Base-by-base conservation (phyloP, 2,329 filamentous ascomycete genomes). In the Cyphellophora attinorum region DNA sequence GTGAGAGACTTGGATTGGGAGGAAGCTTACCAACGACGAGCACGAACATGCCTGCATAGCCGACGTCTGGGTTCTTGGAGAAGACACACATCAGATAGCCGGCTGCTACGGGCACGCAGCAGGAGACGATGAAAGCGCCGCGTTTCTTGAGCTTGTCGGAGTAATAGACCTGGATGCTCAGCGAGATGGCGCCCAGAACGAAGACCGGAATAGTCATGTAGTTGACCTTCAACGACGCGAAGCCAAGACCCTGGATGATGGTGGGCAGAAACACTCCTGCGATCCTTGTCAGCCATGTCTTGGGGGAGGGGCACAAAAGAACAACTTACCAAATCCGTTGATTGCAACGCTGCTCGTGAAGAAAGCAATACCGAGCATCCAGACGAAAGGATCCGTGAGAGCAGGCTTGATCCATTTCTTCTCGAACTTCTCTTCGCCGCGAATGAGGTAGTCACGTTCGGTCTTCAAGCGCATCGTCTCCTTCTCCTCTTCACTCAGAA, bases 141-240 rank as follows among this genome's bases (percentile, higher is more conserved):
- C 58, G 52, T 27, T 47, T 48, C 17, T 48, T 45, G 11, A 54
- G 28, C 10, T 46, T 51, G 41, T 61, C 59, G 2, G 59, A 60
- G 15, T 27, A 37, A 13, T 33, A 42, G 27, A 30, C 36, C 16
- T 39, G 32, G 16, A 30, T 30, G 17, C 15, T n/a, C 4, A 42
- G 23, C n/a, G 39, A 39, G 5, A 33, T 31, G 1, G 62, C 67
- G 3, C 65, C 69, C 39, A 65, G 62, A 11, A 70, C 50, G 44
- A 71, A 75, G 11, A 74, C 68, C 0, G 71, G 71, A 2, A 75
- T 68, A 4, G 69, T 74, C 27, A 74, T 54, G 21, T 69, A 65
- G 37, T 75, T 69, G 19, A 33, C 39, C 19, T 37, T 16, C 6
- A 42, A 30, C n/a, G 39, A 32, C 11, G 35, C 33, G 29, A 31